Base-by-base conservation (phyloP, 495 filamentous ascomycete genomes). In the Aspergillus biplanus region DNA sequence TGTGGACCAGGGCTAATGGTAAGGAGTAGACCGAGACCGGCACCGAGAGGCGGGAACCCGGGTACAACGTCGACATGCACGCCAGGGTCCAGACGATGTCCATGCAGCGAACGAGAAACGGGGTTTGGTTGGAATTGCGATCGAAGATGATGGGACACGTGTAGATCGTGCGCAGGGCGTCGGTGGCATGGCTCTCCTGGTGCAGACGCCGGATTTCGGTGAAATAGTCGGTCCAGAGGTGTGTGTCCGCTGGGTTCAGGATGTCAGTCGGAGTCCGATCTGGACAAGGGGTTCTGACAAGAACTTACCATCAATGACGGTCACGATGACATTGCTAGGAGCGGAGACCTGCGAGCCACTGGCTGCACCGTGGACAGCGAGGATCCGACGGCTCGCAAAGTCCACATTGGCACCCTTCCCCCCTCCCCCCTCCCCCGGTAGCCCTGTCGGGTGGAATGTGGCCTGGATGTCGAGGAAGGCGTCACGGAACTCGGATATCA, bases 1-100 rank as follows among this genome's bases (percentile, higher is more conserved):
- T 15, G 8, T 44, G 21, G 21, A 27, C 21, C 7, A 48, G 46
- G 6, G 46, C 11, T 7, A 48, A n/a, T 7, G 46, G 16, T 9
- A 48, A n/a, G 1, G 46, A 48, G 46, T 48, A 48, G 46, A 48
- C 16, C 7, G 46, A 48, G 16, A 48, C 46, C 46, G 46, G 46
- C 7, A 48, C 16, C 5, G 46, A 48, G 16, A 48, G 6, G 46
- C 16, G 46, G 11, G 46, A 48, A 1, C 46, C 46, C 6, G 46
- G 46, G 46, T 48, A 6, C 5, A 48, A 13, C 13, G 46, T 13
- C 1, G 46, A 48, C 11, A 48, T 48, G 6, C 46, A 48, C 46
- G 16, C 46, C 46, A 1, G 16, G 46, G 1, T 13, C 46, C 46
- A 48, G 6, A 48, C 8, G 46, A 48, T 12, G 46, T 16, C 46